Conservation (phyloP, 164 flowering plant genomes). For the Dillenia suffruticosa region DNA sequence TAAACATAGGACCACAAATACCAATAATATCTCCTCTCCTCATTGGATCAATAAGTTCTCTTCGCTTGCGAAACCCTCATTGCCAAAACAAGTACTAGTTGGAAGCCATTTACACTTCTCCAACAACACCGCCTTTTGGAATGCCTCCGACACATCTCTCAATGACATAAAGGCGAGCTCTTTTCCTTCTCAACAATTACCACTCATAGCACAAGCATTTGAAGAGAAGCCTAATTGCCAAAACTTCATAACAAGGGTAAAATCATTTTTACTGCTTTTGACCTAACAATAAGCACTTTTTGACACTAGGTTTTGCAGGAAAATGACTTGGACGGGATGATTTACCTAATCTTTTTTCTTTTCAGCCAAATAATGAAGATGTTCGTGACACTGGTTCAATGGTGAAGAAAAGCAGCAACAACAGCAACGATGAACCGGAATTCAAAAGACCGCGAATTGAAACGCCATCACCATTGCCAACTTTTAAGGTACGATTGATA, state of each 20-base stretch:
- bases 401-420: constrained; percentile 26
- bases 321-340: not conserved
- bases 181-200: constrained; percentile 20
- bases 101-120: constrained; percentile 30
- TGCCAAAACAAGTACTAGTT: constrained; percentile 20
- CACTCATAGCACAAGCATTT: constrained; percentile 19
- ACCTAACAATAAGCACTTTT: not conserved
- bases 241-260: constrained; percentile 45
- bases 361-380: constrained; percentile 25
- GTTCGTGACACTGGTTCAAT: constrained; percentile 13
- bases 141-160: constrained; percentile 22
- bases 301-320: constrained; percentile 4
- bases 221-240: constrained; percentile 35
- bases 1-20: not conserved
- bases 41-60: constrained; percentile 17
- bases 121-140: constrained; percentile 41
- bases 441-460: constrained; percentile 54
- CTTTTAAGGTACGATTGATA: constrained; percentile 53
- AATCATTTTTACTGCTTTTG: too few relatives aligned
- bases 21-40: constrained; percentile 21
- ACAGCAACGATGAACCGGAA: constrained; percentile 24
- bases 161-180: constrained; percentile 11
- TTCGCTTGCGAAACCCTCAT: constrained; percentile 18
- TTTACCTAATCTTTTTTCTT: not conserved
- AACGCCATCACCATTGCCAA: constrained; percentile 70